Evolutionary conservation across 495 filamentous ascomycete genomes (phyloP).

Genomic region (Penicillium ochrochloron): DNA sequence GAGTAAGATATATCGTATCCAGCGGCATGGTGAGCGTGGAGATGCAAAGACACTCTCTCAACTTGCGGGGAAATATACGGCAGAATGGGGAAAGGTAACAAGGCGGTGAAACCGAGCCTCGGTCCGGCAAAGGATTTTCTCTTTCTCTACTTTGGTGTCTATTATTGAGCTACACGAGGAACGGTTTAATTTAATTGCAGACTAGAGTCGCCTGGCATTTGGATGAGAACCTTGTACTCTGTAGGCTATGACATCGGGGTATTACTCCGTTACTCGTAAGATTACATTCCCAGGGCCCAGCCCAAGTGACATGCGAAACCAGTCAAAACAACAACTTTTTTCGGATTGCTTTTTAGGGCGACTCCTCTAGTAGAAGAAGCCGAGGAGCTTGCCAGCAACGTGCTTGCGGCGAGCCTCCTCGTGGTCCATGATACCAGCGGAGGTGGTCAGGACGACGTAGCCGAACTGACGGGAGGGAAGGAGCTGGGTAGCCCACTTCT

Average conservation of each 20-base stretch:
- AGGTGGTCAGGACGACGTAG: constrained; percentile 98
- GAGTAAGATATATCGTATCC: constrained; percentile 81
- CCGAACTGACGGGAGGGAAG: constrained; percentile 99
- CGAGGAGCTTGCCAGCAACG: constrained; percentile 93
- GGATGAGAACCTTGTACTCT: constrained; percentile 35
- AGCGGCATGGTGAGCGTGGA: constrained; percentile 50
- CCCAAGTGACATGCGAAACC: constrained; percentile 32
- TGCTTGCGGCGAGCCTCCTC: constrained; percentile 99
- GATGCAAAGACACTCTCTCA: neutral
- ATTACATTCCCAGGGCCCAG: constrained; percentile 41
- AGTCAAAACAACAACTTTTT: constrained; percentile 42
- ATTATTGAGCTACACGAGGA: constrained; percentile 10
- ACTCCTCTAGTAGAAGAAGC: constrained; percentile 87
- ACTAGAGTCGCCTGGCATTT: constrained; percentile 35
- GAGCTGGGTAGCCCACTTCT: constrained; percentile 99
- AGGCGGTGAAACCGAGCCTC: constrained; percentile 32
- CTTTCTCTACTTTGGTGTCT: neutral
- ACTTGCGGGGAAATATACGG: constrained; percentile 28
- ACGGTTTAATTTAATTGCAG: constrained; percentile 19
- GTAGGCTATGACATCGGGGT: constrained; percentile 34
- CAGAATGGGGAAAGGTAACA: constrained; percentile 16
- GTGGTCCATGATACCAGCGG: constrained; percentile 99
- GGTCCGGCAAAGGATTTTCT: constrained; percentile 11
- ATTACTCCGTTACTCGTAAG: constrained; percentile 36
- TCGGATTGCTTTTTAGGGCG: constrained; percentile 28